These are phyloP conservation scores for Xylaria longipes DNA, from an alignment of 495 filamentous ascomycete species.

Conservation along the genomic window DNA sequence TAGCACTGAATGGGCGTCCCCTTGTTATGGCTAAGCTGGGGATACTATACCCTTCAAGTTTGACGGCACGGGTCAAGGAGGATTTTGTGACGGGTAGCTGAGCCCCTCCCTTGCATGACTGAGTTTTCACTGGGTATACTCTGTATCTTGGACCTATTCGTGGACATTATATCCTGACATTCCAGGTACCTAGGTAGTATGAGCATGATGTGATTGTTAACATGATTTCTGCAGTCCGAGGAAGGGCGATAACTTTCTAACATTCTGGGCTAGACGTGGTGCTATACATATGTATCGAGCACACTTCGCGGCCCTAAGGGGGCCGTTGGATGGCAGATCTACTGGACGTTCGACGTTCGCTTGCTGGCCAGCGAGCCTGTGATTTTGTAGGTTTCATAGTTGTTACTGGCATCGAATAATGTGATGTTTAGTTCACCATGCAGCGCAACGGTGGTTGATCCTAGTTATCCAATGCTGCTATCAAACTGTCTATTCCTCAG, in stretches of 20 bases:
- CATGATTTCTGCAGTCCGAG: neutral
- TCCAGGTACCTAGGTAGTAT: neutral
- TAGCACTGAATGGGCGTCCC: neutral
- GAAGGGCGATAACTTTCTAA: neutral
- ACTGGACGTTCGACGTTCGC: neutral
- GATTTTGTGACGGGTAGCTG: neutral
- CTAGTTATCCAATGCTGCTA: neutral
- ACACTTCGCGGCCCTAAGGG: neutral
- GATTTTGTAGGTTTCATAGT: neutral
- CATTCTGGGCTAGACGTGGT: neutral
- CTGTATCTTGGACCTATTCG: neutral
- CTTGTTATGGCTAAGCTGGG: neutral
- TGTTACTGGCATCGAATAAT: neutral
- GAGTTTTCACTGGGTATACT: neutral
- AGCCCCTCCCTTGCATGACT: neutral
- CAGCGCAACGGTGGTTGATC: neutral
- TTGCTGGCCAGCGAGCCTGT: neutral
- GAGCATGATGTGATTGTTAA: neutral
- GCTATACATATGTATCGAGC: neutral
- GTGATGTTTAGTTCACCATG: neutral
- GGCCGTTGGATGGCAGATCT: neutral
- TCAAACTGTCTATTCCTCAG: neutral
- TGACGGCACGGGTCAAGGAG: neutral
- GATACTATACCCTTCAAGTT: neutral
- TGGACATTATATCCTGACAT: neutral